phyloP scores from a whole-genome alignment of 768 basidiomycete genomes.

The Coprinopsis cinerea region DNA sequence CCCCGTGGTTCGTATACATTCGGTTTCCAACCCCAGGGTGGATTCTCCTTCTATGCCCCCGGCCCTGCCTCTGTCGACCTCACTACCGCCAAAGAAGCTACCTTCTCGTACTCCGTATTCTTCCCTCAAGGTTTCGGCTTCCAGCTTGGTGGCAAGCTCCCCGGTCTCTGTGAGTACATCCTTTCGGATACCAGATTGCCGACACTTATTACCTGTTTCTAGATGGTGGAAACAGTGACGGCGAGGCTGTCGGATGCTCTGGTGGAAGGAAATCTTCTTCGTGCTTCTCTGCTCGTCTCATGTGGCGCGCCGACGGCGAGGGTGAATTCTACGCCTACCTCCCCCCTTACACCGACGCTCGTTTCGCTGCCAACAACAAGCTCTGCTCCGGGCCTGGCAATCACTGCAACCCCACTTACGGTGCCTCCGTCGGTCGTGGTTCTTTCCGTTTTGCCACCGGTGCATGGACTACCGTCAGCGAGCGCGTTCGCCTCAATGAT shows the following conservation, averaged over 20 bases:
- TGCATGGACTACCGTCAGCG: slow-evolving; percentile 59
- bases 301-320: slow-evolving; percentile 57
- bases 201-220: not conserved
- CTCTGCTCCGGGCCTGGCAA: slow-evolving; percentile 46
- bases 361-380: slow-evolving; percentile 40
- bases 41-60: slow-evolving; percentile 67
- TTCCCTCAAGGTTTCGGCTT: slow-evolving; percentile 61
- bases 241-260: slow-evolving; percentile 48
- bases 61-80: slow-evolving; percentile 49
- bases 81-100: slow-evolving; percentile 58
- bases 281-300: slow-evolving; percentile 63
- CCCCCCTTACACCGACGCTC: slow-evolving; percentile 27
- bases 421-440: slow-evolving; percentile 65
- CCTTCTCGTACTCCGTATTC: slow-evolving; percentile 56
- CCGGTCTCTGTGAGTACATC: slow-evolving; percentile 53
- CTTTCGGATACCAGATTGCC: not conserved
- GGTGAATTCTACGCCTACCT: slow-evolving; percentile 73
- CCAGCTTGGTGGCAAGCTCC: slow-evolving; percentile 66
- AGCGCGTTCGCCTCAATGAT: slow-evolving; percentile 73
- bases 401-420: slow-evolving; percentile 55
- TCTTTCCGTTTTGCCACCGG: slow-evolving; percentile 59
- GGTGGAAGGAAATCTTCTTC: slow-evolving; percentile 50
- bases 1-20: slow-evolving; percentile 55
- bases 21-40: slow-evolving; percentile 41
- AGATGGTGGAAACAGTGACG: slow-evolving; percentile 53